phyloP scores from a whole-genome alignment of 2,329 filamentous ascomycete genomes.

The Sclerotiophoma versabilis region DNA sequence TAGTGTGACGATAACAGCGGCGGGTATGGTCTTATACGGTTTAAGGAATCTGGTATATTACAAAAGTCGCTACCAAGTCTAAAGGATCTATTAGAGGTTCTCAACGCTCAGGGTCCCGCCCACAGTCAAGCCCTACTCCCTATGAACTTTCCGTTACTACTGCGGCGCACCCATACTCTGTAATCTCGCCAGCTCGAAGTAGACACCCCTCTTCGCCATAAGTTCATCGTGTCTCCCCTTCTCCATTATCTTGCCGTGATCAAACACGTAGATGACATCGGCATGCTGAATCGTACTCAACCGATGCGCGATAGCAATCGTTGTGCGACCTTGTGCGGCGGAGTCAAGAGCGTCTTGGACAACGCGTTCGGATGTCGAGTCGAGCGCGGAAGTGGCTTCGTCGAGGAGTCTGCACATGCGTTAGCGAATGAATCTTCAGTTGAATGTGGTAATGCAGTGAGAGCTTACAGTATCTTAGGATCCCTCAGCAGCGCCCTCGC shows the following conservation, averaged over 20 bases:
- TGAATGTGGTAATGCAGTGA: constrained; percentile 75
- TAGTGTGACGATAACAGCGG: no score
- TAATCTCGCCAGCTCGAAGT: constrained; percentile 47
- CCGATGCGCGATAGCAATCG: constrained; percentile 92
- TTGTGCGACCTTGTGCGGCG: constrained; percentile 85
- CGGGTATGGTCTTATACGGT: no score
- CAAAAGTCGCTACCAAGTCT: constrained; percentile 11
- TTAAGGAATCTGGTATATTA: no score
- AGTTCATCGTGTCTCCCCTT: constrained; percentile 76
- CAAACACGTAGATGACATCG: constrained; percentile 96
- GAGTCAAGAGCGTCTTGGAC: constrained; percentile 83
- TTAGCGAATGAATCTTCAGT: constrained; percentile 68
- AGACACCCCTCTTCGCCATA: constrained; percentile 50
- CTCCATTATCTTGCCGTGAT: constrained; percentile 86
- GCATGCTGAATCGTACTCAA: constrained; percentile 93
- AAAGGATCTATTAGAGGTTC: not conserved
- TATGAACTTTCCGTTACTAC: constrained; percentile 10
- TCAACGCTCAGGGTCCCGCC: constrained; percentile 5
- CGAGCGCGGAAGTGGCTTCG: constrained; percentile 49
- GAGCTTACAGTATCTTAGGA: constrained; percentile 82
- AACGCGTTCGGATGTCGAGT: constrained; percentile 67
- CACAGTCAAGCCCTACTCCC: not conserved
- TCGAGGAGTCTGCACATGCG: constrained; percentile 38
- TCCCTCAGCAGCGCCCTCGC: constrained; percentile 90
- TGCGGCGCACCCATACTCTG: constrained; percentile 48